Base-by-base conservation (phyloP, 2,329 filamentous ascomycete species). In the Fusarium brachygibbosum region DNA sequence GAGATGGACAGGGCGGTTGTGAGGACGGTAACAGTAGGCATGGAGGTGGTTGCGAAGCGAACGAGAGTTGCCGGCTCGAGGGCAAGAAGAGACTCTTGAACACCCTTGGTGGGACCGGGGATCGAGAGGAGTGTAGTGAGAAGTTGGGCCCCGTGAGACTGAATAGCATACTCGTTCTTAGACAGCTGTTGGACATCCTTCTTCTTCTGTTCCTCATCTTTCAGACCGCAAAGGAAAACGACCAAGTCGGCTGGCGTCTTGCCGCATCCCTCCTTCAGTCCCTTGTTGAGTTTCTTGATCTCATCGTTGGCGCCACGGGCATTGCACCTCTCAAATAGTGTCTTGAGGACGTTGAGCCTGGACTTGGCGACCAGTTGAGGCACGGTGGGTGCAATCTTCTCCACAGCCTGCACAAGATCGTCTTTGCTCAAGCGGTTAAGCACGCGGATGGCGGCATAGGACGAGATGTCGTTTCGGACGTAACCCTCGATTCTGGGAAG, bases 381-480 rank as follows among this genome's bases (percentile, higher is more conserved):
- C 8, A 98, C 86, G 56, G 93, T 90, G 0, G 93, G 91, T 6
- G 90, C 79, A 58, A 97, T 91, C 73, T 90, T 85, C 49, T 89
- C 84, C 58, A 94, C 87, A 0, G 92, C 93, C 57, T 88, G 87
- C 41, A 90, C 84, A 11, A 99, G 84, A 75, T 98, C 94, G 63
- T 97, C 93, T 76, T 93, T 94, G 78, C 93, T 91, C 13, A 98
- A 84, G 55, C 96, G 88, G 76, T 93, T 92, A 42, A 99, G 83
- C 5, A 97, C 90, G 60, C 90, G 88, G 71, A 94, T 92, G 21
- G 93, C 93, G 1, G 97, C 92, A 75, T 97, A 98, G 25, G 90
- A 91, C 8, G 96, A 94, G 49, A 94, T 92, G 73, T 97, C 94
- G 77, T 98, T 98, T 60, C 94, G 91, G 8, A 95, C 88, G 62